Percentiles rank a stretch among this genome's conserved stretches.
These are phyloP conservation scores for Boletus speciosus DNA, from an alignment of 768 basidiomycete genomes.

Conservation along the genomic window DNA sequence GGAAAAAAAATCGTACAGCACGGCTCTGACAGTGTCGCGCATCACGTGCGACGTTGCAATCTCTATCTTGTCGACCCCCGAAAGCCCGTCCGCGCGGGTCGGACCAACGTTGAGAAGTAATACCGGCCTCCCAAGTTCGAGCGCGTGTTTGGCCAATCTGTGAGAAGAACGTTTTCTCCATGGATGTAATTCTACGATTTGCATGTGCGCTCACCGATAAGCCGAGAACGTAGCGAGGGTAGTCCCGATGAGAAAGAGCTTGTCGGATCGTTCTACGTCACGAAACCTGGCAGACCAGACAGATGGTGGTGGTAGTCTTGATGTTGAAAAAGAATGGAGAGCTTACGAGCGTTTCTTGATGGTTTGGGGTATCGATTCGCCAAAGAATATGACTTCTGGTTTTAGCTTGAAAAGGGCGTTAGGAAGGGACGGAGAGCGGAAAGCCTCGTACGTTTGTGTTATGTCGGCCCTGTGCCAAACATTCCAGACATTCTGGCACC, in stretches of 20 bases:
- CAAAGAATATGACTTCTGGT: constrained; percentile 84
- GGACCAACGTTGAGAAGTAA: constrained; percentile 86
- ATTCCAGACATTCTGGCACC: constrained; percentile 74
- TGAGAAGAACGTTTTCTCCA: neutral
- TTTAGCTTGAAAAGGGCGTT: constrained; percentile 52
- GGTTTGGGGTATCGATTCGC: constrained; percentile 71
- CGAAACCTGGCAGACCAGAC: constrained; percentile 40
- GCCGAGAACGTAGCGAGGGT: constrained; percentile 93
- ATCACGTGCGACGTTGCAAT: constrained; percentile 71
- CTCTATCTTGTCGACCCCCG: constrained; percentile 77
- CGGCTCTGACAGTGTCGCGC: constrained; percentile 53
- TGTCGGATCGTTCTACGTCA: constrained; percentile 57
- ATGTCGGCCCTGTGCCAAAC: constrained; percentile 51
- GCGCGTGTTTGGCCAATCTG: constrained; percentile 77
- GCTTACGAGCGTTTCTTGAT: constrained; percentile 73
- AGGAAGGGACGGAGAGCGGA: neutral
- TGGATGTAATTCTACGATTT: neutral
- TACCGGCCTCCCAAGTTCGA: constrained; percentile 71
- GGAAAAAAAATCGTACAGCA: constrained; percentile 50
- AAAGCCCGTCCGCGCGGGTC: constrained; percentile 72
- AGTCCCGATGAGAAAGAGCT: constrained; percentile 80
- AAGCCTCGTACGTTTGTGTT: constrained; percentile 55
- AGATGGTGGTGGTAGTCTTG: neutral
- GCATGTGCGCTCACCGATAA: constrained; percentile 52
- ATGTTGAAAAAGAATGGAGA: neutral